phyloP scores from a whole-genome alignment of 2,329 filamentous ascomycete genomes.

The Aureobasidium sp. region DNA sequence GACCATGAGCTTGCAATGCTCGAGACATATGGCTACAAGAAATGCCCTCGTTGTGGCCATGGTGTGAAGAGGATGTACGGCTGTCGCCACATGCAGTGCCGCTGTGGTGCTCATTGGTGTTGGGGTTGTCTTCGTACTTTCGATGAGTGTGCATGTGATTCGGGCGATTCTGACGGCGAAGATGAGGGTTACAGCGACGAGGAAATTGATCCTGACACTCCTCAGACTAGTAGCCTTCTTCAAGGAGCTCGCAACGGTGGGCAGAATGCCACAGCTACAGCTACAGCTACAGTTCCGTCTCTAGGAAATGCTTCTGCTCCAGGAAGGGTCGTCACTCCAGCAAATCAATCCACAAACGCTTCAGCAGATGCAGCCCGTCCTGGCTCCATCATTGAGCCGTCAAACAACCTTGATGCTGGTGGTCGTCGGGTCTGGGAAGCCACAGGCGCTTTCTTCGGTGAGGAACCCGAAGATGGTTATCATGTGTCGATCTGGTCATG shows the following conservation, averaged over 20 bases:
- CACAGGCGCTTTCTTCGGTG: conserved; percentile 7
- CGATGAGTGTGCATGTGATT: conserved; percentile 25
- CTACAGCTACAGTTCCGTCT: background rate
- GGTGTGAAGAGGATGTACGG: conserved; percentile 42
- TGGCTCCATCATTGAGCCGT: background rate
- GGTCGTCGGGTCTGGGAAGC: conserved; percentile 6
- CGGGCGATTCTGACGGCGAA: conserved; percentile 11
- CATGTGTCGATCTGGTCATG: conserved; percentile 23
- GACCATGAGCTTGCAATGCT: conserved; percentile 32
- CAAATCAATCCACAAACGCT: background rate
- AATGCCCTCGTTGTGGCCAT: conserved; percentile 42
- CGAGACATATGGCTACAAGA: conserved; percentile 39
- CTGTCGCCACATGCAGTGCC: conserved; percentile 41
- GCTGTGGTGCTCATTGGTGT: conserved; percentile 45
- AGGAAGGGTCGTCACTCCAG: background rate
- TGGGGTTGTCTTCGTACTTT: conserved; percentile 35
- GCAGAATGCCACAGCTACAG: background rate
- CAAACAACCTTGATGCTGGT: conserved; percentile 13
- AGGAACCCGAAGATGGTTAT: conserved; percentile 21
- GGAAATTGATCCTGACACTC: background rate
- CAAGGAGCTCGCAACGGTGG: background rate
- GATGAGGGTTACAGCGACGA: conserved; percentile 24
- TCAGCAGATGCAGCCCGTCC: background rate
- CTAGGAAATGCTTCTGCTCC: background rate
- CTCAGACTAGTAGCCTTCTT: background rate